Base-by-base conservation (phyloP, 495 filamentous ascomycete genomes). In the Neurospora sublineolata region DNA sequence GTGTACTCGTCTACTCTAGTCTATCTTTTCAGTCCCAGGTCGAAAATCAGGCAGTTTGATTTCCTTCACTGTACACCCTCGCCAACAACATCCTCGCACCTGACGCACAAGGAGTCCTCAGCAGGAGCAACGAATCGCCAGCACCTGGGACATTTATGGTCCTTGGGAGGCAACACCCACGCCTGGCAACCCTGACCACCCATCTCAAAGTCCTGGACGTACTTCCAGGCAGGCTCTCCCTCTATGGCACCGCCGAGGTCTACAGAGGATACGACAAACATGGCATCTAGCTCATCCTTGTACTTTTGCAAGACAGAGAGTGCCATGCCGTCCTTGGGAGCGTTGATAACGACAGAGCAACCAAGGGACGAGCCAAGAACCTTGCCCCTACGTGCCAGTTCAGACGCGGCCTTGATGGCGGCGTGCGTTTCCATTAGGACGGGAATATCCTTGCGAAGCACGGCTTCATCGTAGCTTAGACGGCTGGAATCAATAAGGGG, bases 211-310 rank as follows among this genome's bases (percentile, higher is more conserved):
- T 84, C 79, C 30, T 84, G 81, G 33, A 76, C 78, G 73, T 87
- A 90, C 44, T 81, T 83, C 88, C 89, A 93, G 42, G 84, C 78
- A 1, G 77, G 79, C 8, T 80, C 74, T n/a, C 79, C 78, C 8
- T 80, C 72, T 36, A 81, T 52, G 0, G 60, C 58, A 8, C 73
- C 75, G 37, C 82, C 81, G 3, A 93, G 70, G 3, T 83, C 82
- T 0, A 94, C 88, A 0, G 82, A 83, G 1, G 92, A 94, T 6
- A 95, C 91, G 20, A 96, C 92, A 74, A 94, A 93, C 69, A 95
- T 84, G 64, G 83, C 82, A 6, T 87, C 89, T 7, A 97, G 86
- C 73, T 94, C 92, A 12, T 86, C 81, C 36, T 80, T 75, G 76
- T 89, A 89, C 72, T 81, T 82, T 33, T 83, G 77, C 73, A 93